phyloP scores from a whole-genome alignment of 805 yeast genomes.

The Tetrapisispora iriomotensis region DNA sequence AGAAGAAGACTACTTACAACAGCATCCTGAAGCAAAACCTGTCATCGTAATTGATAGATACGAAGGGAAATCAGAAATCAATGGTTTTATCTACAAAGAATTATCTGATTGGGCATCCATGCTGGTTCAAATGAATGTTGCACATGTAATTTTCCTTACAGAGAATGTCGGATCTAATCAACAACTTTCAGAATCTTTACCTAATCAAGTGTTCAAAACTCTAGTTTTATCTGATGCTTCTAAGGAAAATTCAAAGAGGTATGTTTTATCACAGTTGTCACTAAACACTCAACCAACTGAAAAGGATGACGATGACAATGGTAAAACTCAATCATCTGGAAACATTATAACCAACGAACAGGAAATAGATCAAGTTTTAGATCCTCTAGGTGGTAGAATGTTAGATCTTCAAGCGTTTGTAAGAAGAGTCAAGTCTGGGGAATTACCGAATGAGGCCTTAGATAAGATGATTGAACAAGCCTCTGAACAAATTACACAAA shows the following conservation, averaged over 20 bases:
- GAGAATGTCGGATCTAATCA: constrained; percentile 74
- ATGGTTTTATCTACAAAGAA: constrained; percentile 59
- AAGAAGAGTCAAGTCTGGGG: constrained; percentile 83
- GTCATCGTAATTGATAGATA: constrained; percentile 76
- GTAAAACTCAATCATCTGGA: not conserved
- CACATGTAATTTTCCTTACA: constrained; percentile 83
- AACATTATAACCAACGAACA: constrained; percentile 13
- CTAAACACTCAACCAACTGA: no score
- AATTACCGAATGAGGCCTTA: constrained; percentile 65
- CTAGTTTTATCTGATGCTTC: constrained; percentile 77
- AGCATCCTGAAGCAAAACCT: constrained; percentile 78
- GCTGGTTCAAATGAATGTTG: constrained; percentile 65
- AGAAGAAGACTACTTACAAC: constrained; percentile 76
- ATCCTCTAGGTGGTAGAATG: constrained; percentile 90
- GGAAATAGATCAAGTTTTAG: constrained; percentile 47
- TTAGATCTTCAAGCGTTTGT: constrained; percentile 84
- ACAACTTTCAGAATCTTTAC: constrained; percentile 59
- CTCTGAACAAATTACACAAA: constrained; percentile 78
- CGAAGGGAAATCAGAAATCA: constrained; percentile 45
- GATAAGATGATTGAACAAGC: constrained; percentile 75
- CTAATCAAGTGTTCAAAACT: constrained; percentile 77
- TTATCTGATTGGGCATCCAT: constrained; percentile 85
- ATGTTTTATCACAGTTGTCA: constrained; percentile 47
- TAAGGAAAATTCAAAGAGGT: constrained; percentile 54
- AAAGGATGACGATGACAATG: constrained; percentile 4